Percentiles rank a stretch among this genome's conserved stretches.
These are phyloP conservation scores for Tylopilus felleus DNA, from an alignment of 768 basidiomycete species.

Conservation along the genomic window DNA sequence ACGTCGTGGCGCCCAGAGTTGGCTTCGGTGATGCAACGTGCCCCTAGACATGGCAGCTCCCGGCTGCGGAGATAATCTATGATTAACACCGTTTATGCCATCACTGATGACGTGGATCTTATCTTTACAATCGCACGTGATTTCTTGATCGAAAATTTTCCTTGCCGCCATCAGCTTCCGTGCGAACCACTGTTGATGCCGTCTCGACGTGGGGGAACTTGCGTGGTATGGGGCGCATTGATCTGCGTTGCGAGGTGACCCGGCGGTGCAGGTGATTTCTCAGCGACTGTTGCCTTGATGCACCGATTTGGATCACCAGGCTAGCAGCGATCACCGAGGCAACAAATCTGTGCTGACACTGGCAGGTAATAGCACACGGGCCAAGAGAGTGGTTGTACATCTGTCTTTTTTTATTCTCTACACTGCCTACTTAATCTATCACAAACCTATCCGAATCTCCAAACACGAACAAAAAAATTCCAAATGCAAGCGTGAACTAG, in stretches of 20 bases:
- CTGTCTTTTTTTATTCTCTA: slow-evolving; percentile 10
- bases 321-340: neutral
- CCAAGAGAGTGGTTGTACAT: slow-evolving; percentile 8
- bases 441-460: slow-evolving; percentile 9
- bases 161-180: neutral
- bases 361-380: neutral
- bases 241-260: neutral
- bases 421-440: slow-evolving; percentile 17
- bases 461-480: neutral
- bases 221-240: no score
- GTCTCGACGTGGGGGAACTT: neutral
- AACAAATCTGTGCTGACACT: slow-evolving; percentile 1
- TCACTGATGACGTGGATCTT: slow-evolving; percentile 2
- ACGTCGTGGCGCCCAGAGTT: slow-evolving; percentile 18
- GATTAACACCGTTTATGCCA: slow-evolving; percentile 8
- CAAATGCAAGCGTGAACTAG: neutral
- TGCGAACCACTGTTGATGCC: neutral
- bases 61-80: slow-evolving; percentile 2
- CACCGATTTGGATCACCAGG: no score
- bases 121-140: slow-evolving; percentile 7
- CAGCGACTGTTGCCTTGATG: neutral
- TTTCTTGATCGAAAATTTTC: slow-evolving; percentile 1
- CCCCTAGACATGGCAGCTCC: neutral
- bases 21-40: slow-evolving; percentile 15
- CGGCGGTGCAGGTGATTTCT: neutral